phyloP scores from a whole-genome alignment of 345 rosid species.

The Hirschfeldia incana region DNA sequence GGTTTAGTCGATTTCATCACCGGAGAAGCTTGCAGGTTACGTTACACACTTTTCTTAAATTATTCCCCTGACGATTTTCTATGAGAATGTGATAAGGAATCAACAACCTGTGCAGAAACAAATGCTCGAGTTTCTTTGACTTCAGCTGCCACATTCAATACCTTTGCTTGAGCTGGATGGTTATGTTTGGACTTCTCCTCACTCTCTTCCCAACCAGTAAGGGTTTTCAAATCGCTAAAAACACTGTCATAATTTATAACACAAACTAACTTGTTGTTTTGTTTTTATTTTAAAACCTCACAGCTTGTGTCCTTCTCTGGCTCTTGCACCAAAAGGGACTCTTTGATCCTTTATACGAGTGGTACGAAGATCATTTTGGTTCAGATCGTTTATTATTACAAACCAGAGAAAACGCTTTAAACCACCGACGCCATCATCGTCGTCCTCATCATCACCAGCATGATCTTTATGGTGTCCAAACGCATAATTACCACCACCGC shows the following conservation, averaged over 20 bases:
- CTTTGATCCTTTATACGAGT: constrained; percentile 77
- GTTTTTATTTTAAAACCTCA: constrained; percentile 15
- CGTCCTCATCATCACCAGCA: constrained; percentile 3
- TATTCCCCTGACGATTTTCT: not conserved
- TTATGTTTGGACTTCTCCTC: constrained; percentile 71
- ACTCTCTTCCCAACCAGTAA: constrained; percentile 76
- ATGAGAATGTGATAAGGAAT: not conserved
- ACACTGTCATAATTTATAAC: not conserved
- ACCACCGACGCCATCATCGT: constrained; percentile 37
- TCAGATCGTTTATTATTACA: constrained; percentile 10
- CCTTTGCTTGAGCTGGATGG: constrained; percentile 86
- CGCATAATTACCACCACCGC: constrained; percentile 24
- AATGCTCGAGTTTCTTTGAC: constrained; percentile 81
- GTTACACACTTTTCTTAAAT: constrained; percentile 34
- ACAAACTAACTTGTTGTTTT: not conserved
- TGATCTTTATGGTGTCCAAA: constrained; percentile 16
- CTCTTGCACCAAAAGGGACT: constrained; percentile 88
- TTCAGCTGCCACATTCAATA: constrained; percentile 90
- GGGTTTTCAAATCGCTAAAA: not conserved
- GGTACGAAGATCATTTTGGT: constrained; percentile 73
- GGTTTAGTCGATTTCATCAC: constrained; percentile 69
- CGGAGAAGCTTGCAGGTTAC: constrained; percentile 72
- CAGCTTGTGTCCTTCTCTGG: constrained; percentile 80
- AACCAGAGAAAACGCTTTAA: constrained; percentile 1
- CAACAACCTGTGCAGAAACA: constrained; percentile 48